Conservation (phyloP, 768 basidiomycete genomes). For the Suillus occidentalis region DNA sequence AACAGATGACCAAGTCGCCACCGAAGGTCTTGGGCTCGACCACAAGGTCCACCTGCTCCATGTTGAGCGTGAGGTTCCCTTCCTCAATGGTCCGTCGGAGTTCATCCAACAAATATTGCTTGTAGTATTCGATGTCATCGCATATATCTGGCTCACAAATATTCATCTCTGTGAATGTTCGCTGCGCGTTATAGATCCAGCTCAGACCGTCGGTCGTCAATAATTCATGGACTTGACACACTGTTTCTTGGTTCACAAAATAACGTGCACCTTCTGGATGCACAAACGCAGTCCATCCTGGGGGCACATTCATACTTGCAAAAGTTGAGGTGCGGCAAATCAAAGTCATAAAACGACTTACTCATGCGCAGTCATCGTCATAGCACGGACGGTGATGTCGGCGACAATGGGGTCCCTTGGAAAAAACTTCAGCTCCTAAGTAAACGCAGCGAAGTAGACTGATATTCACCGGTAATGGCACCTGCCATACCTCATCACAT, state of each 20-base stretch:
- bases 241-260: slow-evolving; percentile 49
- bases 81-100: slow-evolving; percentile 19
- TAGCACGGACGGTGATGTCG: neutral
- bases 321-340: neutral
- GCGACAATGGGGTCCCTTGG: neutral
- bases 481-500: slow-evolving; percentile 16
- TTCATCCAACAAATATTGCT: slow-evolving; percentile 15
- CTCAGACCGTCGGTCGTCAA: neutral
- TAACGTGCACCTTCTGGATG: slow-evolving; percentile 68
- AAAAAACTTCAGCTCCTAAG: neutral
- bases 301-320: slow-evolving; percentile 10
- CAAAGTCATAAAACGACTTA: neutral
- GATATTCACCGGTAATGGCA: neutral
- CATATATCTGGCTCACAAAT: slow-evolving; percentile 40
- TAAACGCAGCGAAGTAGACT: neutral
- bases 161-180: slow-evolving; percentile 55
- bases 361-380: neutral
- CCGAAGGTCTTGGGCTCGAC: slow-evolving; percentile 38
- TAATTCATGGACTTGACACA: slow-evolving; percentile 21
- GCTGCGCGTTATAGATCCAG: slow-evolving; percentile 32
- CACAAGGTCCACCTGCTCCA: slow-evolving; percentile 41
- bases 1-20: slow-evolving; percentile 19
- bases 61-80: slow-evolving; percentile 28
- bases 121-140: slow-evolving; percentile 37
- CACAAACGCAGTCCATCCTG: slow-evolving; percentile 45